Evolutionary conservation across 768 basidiomycete genomes (phyloP), one percentile per base, ranked within the genome.

Genomic region (Termitomyces sp.): DNA sequence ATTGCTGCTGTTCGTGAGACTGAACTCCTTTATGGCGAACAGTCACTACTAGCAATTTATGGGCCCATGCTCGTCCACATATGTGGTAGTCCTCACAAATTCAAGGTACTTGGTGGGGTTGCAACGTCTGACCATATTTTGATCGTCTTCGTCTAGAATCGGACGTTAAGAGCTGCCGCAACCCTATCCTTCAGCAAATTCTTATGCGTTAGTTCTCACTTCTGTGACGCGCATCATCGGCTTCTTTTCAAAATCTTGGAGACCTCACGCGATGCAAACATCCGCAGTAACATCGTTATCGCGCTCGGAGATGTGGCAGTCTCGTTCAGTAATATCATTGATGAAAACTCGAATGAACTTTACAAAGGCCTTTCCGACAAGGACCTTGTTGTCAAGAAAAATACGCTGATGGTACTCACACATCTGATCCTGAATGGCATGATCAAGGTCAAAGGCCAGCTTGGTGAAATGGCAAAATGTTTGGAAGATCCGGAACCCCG

Each of bases 381-480:
- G 41, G 84, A 96, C 64, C 72, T 92, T 10, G 83, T 88, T 41
- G 96, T 99, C 62, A 99, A 98, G 85, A 98, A 98, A 80, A 98
- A 98, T 73, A 97, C 96, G 36, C 81, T 99, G 46, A 98, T 98
- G 96, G 97, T 98, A 32, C 79, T 98, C 56, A 96, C 94, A 11
- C 94, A 98, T 70, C 74, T 99, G 59, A 98, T 98, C 67, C 74
- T 99, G 60, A 98, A 98, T 65, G 96, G 96, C 2, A 98, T 98
- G 97, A 91, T 99, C 80, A 99, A 98, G 72, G 95, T 98, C 64
- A 98, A 99, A 73, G 97, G 97, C 1, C 96, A 99, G 69, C 79
- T 99, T 7, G 97, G 97, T 18, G 97, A 99, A 79, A 98, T 99
- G 96, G 97, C 96, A n/a, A 98, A 99, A 72, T 98, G 97, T 68